Base-by-base conservation (phyloP, 257 asterid genomes). In the Solanum chiquidenum region DNA sequence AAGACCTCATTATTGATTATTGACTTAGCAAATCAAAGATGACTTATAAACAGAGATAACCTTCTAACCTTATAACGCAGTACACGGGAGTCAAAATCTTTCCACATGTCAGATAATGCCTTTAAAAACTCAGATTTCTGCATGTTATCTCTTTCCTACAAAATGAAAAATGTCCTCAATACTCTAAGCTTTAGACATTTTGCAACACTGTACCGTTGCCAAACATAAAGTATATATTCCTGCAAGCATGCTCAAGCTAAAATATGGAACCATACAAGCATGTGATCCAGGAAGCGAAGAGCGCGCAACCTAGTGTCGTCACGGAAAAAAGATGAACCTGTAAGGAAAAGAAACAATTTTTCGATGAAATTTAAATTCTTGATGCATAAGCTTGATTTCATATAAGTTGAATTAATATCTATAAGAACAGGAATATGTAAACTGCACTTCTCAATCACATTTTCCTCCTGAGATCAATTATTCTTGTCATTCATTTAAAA, bases 101-200 rank as follows among this genome's bases (percentile, higher is more conserved):
- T 97, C 99, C 99, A 96, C 99, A 97, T 97, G 91, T 96, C 98
- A 68, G 98, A 93, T 90, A 97, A 91, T 92, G 99, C 99, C 92
- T 95, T 97, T 87, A 97, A 91, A 89, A 97, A 97, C 88, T 97
- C 99, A 85, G 99, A 88, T 92, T 97, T 97, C 94, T 96, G 98
- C 95, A 96, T 95, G 95, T 96, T 97, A 86, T 97, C 99, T 91
- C 99, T 95, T 92, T 96, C 99, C 99, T 97, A 94, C 89, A 91
- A 90, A 92, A 90, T 87, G 86, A 91, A 86, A 90, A 69, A 34
- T 35, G 66, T 77, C 27, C 71, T 52, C 69, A 86, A 35, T 71
- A 49, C 73, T 29, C 35, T 37, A 66, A 73, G 73, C 75, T 46
- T 52, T 34, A n/a, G 29, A 58, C 21, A 86, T 62, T 49, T 34